Percentiles rank a stretch among this genome's conserved stretches.
phyloP scores from a whole-genome alignment of 2,329 filamentous ascomycete species.

The Penicillium sp. region DNA sequence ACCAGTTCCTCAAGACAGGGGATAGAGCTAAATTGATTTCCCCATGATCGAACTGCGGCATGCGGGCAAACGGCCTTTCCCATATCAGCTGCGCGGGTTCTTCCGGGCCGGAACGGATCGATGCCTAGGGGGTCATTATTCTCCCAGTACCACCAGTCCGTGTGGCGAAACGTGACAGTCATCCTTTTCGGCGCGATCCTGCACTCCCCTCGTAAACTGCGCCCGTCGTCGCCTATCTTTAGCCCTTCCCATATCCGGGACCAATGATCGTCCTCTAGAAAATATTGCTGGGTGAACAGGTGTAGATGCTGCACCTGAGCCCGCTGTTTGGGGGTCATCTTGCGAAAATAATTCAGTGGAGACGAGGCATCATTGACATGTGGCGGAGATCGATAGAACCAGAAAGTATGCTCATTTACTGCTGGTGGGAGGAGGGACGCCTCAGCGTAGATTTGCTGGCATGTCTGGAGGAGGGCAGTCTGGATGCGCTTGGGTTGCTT shows the following conservation, averaged over 20 bases:
- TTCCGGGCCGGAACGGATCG: constrained; percentile 27
- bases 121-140: constrained; percentile 27
- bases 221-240: background rate
- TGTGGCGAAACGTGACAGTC: constrained; percentile 29
- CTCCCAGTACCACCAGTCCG: constrained; percentile 35
- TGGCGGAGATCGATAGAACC: constrained; percentile 26
- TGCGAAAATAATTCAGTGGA: constrained; percentile 17
- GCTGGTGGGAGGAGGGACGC: constrained; percentile 36
- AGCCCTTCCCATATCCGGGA: background rate
- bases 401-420: constrained; percentile 33
- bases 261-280: constrained; percentile 13
- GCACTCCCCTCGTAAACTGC: constrained; percentile 15
- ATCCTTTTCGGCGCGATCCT: constrained; percentile 19
- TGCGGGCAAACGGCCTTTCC: background rate
- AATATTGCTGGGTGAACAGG: constrained; percentile 30
- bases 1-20: constrained; percentile 23
- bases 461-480: constrained; percentile 39
- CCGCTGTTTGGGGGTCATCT: constrained; percentile 24
- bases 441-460: constrained; percentile 41
- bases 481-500: constrained; percentile 30
- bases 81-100: background rate
- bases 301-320: constrained; percentile 22
- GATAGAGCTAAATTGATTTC: constrained; percentile 11
- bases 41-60: background rate
- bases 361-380: constrained; percentile 15